Base-by-base conservation (phyloP, 257 asterid species). In the Plantago ovata region DNA sequence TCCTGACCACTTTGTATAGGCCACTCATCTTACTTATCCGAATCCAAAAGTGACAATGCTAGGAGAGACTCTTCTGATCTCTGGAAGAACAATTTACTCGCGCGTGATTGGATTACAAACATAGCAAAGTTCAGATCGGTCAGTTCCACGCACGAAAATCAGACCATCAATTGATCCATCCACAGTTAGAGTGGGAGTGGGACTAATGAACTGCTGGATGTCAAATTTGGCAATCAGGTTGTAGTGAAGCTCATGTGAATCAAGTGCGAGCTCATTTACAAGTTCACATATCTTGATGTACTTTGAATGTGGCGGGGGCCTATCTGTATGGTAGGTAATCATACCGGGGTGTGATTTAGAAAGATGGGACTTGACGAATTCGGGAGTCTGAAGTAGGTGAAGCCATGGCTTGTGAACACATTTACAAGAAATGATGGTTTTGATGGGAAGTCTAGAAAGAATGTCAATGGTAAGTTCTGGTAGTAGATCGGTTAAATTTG, bases 31-130 rank as follows among this genome's bases (percentile, higher is more conserved):
- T 45, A 64, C 79, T 75, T 13, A 38, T 60, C 6, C 86, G 10
- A 83, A 75, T 38, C 91, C 91, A 7, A 65, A 70, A 0, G 65
- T 57, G 23, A 45, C 65, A 18, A 4, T 19, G 9, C 36, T 41
- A 10, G 64, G 71, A 49, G n/a, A 32, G 3, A 3, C 9, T 1
- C 64, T 58, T 21, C 51, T 64, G 2, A 58, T 67, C 32, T 6
- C 11, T 6, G 64, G 74, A 49, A 81, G 63, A 9, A 53, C 13
- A 42, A 72, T 62, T 38, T 48, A 72, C 3, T 74, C 76, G 1
- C 73, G 72, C 3, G 66, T 71, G 57, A 67, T 76, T 3, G 81
- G 83, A 59, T 82, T 82, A 74, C 79, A 79, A 13, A 79, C 3
- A 22, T 24, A 56, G 3, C 62, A 32, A 21, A 7, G 12, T 9